These are phyloP conservation scores for Pseudogymnoascus sp. DNA, from an alignment of 2,329 filamentous ascomycete species.

Conservation along the genomic window DNA sequence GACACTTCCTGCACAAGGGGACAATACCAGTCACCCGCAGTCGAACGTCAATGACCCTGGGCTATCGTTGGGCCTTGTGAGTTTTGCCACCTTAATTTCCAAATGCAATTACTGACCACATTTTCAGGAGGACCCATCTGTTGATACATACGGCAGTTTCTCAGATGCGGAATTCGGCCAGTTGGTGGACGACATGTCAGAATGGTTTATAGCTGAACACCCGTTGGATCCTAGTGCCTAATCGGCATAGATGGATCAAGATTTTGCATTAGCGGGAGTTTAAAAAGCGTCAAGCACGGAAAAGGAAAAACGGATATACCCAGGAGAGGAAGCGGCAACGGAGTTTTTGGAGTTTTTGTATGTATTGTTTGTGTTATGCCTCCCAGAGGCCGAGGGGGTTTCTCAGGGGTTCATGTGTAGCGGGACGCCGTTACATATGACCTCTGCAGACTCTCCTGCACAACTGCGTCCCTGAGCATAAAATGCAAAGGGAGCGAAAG, in stretches of 20 bases:
- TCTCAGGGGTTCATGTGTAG: neutral
- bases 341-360: neutral
- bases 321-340: neutral
- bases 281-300: neutral
- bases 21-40: neutral
- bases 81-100: neutral
- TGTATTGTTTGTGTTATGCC: neutral
- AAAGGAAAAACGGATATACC: neutral
- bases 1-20: neutral
- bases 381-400: neutral
- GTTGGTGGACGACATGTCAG: neutral
- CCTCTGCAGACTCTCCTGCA: neutral
- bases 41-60: neutral
- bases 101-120: neutral
- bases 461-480: conserved; percentile 6
- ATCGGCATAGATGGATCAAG: neutral
- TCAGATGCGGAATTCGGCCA: neutral
- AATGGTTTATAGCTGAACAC: neutral
- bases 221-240: neutral
- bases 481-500: conserved; percentile 4
- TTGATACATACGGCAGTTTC: neutral
- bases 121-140: neutral
- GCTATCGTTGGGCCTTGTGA: neutral
- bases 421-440: neutral
- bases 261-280: neutral